Conservation (phyloP, 2,329 filamentous ascomycete genomes). For the Penicillium sp. region DNA sequence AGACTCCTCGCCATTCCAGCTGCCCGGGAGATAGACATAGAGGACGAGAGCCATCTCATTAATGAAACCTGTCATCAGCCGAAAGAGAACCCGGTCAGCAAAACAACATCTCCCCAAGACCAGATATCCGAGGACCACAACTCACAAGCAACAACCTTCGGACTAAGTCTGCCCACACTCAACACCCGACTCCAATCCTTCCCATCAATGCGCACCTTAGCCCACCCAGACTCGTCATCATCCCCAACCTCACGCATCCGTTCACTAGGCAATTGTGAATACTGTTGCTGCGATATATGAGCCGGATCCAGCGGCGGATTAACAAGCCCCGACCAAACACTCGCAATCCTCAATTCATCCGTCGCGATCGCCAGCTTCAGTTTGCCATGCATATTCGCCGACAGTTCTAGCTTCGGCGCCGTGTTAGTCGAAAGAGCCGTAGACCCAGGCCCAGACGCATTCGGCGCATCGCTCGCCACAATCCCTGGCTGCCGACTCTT, state of each 20-base stretch:
- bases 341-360: conserved; percentile 78
- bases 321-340: conserved; percentile 75
- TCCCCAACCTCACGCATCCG: conserved; percentile 62
- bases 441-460: conserved; percentile 27
- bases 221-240: conserved; percentile 77
- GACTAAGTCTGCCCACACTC: conserved; percentile 83
- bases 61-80: conserved; percentile 35
- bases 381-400: conserved; percentile 90
- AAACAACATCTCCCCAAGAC: not conserved
- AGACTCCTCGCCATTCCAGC: conserved; percentile 41
- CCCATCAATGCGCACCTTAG: conserved; percentile 83
- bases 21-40: conserved; percentile 45
- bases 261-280: conserved; percentile 78
- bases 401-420: conserved; percentile 69
- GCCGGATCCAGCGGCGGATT: conserved; percentile 83
- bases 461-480: conserved; percentile 30
- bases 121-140: not conserved
- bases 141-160: conserved; percentile 84
- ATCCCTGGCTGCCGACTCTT: conserved; percentile 16
- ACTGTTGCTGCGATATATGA: conserved; percentile 59
- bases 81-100: not conserved
- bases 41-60: conserved; percentile 45
- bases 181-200: conserved; percentile 93
- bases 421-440: conserved; percentile 21
- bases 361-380: conserved; percentile 74